Evolutionary conservation across 2,329 filamentous ascomycete species (phyloP), one percentile per base, ranked within the genome.

Genomic region (Chaetomium olivaceum): DNA sequence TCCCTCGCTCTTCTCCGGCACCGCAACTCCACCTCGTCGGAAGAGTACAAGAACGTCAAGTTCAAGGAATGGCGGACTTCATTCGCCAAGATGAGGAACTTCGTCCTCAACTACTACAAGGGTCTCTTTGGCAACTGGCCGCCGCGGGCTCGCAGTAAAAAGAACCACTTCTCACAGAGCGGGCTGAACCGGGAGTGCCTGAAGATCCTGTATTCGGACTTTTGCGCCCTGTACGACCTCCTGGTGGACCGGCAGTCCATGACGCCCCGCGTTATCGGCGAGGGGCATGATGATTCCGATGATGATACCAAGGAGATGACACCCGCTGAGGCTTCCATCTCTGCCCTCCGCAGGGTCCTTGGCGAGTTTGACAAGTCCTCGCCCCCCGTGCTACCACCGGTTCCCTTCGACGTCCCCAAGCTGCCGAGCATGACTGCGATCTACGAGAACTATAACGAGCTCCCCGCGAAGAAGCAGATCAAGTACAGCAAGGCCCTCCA

Each of bases 301-400:
- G 81, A 83, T 1, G 84, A 85, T 2, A 23, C 36, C 48, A 63
- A 62, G 39, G 62, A 58, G 16, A 58, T 55, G 60, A 58, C 59
- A 11, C 27, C 33, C 16, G 80, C 84, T 25, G 87, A 90, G 67
- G 85, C 89, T 27, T 83, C 86, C 12, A 82, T 87, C 29, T 84
- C 88, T 48, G 92, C 91, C 1, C 81, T 98, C 55, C 88, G 94
- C 62, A 89, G 88, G 68, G 85, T 97, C 14, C 83, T 97, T 69
- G 89, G 86, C 70, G 94, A 98, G 77, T 97, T 93, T 73, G 95
- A 99, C 75, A 87, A 90, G 66, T 94, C 91, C 9, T 91, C 89
- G 16, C 92, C 94, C 1, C 95, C 95, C 0, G 93, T 98, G 0
- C 86, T 94, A 66, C 95, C 95, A 0, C 92, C 94, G 0, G 88